Conservation (phyloP, 371 early-diverging fungal genomes). For the Mucor indicus region DNA sequence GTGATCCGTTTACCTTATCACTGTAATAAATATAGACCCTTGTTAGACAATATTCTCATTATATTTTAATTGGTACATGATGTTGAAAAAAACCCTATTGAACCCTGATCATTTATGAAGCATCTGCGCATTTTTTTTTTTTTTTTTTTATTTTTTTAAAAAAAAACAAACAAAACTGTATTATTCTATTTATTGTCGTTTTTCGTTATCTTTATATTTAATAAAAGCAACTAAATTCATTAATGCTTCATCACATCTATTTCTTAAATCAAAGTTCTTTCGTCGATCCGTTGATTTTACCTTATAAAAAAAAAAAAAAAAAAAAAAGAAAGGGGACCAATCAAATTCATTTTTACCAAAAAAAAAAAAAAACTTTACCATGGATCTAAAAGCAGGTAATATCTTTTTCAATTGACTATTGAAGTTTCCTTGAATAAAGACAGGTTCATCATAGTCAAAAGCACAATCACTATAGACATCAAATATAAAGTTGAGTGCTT, state of each 20-base stretch:
- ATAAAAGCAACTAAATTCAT: constrained; percentile 83
- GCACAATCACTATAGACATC: constrained; percentile 85
- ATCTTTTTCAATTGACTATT: constrained; percentile 56
- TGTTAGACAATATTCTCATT: too few species aligned
- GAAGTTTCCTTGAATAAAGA: constrained; percentile 73
- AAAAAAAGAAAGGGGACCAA: background rate
- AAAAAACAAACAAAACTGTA: too few species aligned
- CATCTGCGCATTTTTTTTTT: too few species aligned
- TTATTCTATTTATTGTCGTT: constrained; percentile 9
- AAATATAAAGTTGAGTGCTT: constrained; percentile 80
- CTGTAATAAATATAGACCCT: constrained; percentile 1
- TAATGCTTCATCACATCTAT: constrained; percentile 79
- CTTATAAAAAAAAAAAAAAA: constrained; percentile 24
- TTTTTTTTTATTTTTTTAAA: background rate
- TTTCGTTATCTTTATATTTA: constrained; percentile 69
- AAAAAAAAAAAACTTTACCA: constrained; percentile 27
- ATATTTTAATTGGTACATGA: too few species aligned
- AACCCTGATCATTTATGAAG: too few species aligned
- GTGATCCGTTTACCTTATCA: too few species aligned
- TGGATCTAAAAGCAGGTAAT: constrained; percentile 43
- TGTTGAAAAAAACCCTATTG: constrained; percentile 5
- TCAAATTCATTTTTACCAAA: background rate
- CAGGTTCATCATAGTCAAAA: constrained; percentile 83
- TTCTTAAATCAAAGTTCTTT: constrained; percentile 65
- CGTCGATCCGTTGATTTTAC: constrained; percentile 72